phyloP scores from a whole-genome alignment of 345 rosid species.

The Heritiera littoralis region DNA sequence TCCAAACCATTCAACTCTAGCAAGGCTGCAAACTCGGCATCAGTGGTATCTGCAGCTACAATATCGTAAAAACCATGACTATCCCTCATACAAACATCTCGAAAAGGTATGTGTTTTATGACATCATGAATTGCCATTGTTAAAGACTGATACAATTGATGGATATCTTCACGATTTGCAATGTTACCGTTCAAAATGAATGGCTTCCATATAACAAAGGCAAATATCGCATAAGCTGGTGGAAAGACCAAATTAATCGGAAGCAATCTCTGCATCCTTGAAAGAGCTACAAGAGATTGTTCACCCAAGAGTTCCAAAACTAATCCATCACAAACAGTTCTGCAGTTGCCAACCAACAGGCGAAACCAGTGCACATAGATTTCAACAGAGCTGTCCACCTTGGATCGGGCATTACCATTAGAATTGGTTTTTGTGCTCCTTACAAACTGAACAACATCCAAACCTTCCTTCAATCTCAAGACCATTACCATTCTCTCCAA shows the following conservation, averaged over 20 bases:
- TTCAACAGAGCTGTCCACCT: conserved; percentile 69
- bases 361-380: conserved; percentile 90
- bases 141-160: conserved; percentile 75
- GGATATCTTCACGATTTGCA: conserved; percentile 72
- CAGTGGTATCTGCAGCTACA: conserved; percentile 76
- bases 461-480: conserved; percentile 76
- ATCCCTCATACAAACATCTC: conserved; percentile 92
- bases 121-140: conserved; percentile 75
- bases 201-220: conserved; percentile 79
- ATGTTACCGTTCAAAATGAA: conserved; percentile 54
- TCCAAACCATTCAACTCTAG: conserved; percentile 72
- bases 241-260: conserved; percentile 88
- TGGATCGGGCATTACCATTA: conserved; percentile 82
- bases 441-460: conserved; percentile 84
- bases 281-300: conserved; percentile 78
- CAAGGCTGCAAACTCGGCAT: conserved; percentile 82
- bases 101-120: conserved; percentile 78
- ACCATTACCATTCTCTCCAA: conserved; percentile 91
- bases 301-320: conserved; percentile 91
- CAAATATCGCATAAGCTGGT: conserved; percentile 84
- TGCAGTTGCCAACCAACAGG: conserved; percentile 84
- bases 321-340: conserved; percentile 82
- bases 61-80: conserved; percentile 78
- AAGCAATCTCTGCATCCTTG: conserved; percentile 92
- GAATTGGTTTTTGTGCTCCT: conserved; percentile 70